Evolutionary conservation across 78 protist species (phyloP), one percentile per base, ranked within the genome.

Genomic region (Acrasis kona): DNA sequence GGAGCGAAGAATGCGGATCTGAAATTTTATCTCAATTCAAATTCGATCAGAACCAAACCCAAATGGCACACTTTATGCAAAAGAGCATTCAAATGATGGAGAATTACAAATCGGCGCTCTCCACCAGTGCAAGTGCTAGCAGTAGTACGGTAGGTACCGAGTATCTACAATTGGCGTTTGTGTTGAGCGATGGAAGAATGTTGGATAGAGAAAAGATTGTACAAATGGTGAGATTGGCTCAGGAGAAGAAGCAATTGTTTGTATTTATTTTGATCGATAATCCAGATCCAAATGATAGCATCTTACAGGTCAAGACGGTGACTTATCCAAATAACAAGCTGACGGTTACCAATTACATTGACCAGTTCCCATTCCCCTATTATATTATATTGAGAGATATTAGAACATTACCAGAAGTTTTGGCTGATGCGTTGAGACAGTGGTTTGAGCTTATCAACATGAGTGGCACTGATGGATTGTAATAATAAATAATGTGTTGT

Each of bases 311-410:
- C 38, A 70, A 37, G 50, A 61, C 9, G 72, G 65, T 29, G 58
- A 27, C 80, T 4, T 5, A 10, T 7, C 74, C 34, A 76, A 8
- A 5, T 29, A 39, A 27, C 65, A 70, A 4, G 79, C 65, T 75
- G 61, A 75, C 27, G 28, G 65, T 70, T 61, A 41, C 65, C 5
- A 58, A 68, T 7, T 76, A 27, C 72, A 70, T 76, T 61, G 73
- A 76, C 5, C 73, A 39, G 41, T 76, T 76, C 57, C 80, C 80
- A 38, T 76, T 76, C 7, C 80, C 80, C 9, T 76, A 34, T 39
- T 76, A 76, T 7, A 70, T 70, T 9, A 66, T 76, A 10, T 61
- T 76, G 32, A 76, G 61, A 35, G 31, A 39, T 70, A 61, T 76
- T 70, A 36, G 65, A 71, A 32, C 37, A 39, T 31, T 74, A 28